Evolutionary conservation across 208 protist genomes (phyloP).

Genomic region (Trypanosoma melophagium): DNA sequence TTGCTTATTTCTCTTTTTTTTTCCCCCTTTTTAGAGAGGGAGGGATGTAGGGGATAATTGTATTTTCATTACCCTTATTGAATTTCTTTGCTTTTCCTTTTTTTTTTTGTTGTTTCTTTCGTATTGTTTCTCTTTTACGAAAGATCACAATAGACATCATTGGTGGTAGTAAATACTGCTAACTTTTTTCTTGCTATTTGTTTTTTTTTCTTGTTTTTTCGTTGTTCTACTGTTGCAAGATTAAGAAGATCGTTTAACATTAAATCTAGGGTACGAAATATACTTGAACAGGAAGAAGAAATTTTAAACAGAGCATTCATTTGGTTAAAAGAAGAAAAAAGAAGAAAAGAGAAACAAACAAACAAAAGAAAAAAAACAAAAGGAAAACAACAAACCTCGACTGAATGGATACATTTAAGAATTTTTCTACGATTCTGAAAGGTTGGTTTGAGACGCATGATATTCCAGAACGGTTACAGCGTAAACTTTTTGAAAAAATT

Average conservation of each 20-base stretch:
- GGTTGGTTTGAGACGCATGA: slow-evolving; percentile 37
- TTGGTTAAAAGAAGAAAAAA: slow-evolving; percentile 2
- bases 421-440: slow-evolving; percentile 33
- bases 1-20: neutral
- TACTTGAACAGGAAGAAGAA: neutral
- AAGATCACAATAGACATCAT: too few species aligned
- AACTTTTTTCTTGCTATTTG: too few species aligned
- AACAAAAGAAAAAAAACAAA: slow-evolving; percentile 1
- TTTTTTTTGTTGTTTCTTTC: too few species aligned
- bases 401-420: slow-evolving; percentile 28
- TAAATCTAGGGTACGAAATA: neutral
- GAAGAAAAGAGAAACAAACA: neutral
- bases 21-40: too few species aligned
- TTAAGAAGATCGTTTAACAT: too few species aligned
- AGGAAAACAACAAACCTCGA: neutral
- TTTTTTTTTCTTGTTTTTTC: too few species aligned
- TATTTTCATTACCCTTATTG: too few species aligned
- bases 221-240: too few species aligned
- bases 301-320: neutral
- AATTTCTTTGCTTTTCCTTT: too few species aligned
- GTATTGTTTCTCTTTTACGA: too few species aligned
- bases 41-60: too few species aligned
- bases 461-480: slow-evolving; percentile 34
- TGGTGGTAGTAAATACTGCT: too few species aligned
- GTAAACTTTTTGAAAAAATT: slow-evolving; percentile 44